These are phyloP conservation scores for Xylogone sp. DNA, from an alignment of 2,329 filamentous ascomycete species.

Conservation along the genomic window DNA sequence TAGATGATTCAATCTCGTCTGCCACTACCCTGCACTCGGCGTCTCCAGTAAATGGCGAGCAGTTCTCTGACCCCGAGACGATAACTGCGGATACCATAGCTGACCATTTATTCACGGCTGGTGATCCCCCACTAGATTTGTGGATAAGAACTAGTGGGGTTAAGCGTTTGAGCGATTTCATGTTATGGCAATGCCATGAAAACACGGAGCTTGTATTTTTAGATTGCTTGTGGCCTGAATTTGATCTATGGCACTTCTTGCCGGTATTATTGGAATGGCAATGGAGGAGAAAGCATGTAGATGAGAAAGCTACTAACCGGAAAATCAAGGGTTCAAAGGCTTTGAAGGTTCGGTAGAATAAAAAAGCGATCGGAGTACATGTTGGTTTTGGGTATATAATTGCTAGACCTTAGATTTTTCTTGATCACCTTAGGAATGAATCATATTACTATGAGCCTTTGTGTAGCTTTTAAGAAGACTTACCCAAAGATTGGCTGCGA, in stretches of 20 bases:
- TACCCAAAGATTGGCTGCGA: not conserved
- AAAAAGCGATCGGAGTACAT: not conserved
- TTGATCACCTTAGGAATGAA: not conserved
- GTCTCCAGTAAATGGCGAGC: constrained; percentile 25
- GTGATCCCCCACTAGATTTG: constrained; percentile 83
- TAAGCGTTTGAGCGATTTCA: constrained; percentile 89
- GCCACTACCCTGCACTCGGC: constrained; percentile 46
- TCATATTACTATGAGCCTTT: not conserved
- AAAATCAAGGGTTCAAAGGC: constrained; percentile 2
- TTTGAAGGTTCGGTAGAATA: not conserved
- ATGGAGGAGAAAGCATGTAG: constrained; percentile 44
- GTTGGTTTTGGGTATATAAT: not conserved
- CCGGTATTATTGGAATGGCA: constrained; percentile 92
- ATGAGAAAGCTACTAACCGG: constrained; percentile 17
- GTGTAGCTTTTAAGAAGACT: not conserved
- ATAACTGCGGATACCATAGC: constrained; percentile 82
- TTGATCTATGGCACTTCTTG: constrained; percentile 89
- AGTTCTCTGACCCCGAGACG: constrained; percentile 73
- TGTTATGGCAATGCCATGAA: constrained; percentile 98
- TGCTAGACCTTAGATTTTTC: not conserved
- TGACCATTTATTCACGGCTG: constrained; percentile 82
- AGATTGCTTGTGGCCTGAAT: constrained; percentile 91
- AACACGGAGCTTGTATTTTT: constrained; percentile 90
- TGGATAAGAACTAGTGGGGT: constrained; percentile 92
- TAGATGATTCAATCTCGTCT: constrained; percentile 52